These are phyloP conservation scores for Inga laurina DNA, from an alignment of 306 rosid genomes.

Conservation along the genomic window DNA sequence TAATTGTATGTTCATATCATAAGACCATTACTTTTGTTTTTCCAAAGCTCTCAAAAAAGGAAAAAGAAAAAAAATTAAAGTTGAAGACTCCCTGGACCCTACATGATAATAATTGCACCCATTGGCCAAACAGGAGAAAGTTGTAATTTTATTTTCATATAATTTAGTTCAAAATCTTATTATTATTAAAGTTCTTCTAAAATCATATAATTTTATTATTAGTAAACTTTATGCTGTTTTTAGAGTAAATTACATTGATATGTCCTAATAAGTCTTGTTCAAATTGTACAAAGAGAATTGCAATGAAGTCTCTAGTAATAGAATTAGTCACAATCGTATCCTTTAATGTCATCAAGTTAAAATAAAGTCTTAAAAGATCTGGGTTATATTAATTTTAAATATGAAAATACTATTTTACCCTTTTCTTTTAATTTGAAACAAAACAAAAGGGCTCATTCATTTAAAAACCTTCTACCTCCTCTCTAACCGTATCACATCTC, in stretches of 20 bases:
- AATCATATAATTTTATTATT: neutral
- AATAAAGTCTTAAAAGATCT: accelerated
- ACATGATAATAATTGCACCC: neutral
- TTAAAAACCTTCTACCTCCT: too few relatives aligned
- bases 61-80: neutral
- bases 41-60: neutral
- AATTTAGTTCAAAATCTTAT: neutral
- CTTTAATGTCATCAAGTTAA: too few relatives aligned
- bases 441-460: too few relatives aligned
- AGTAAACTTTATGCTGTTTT: neutral
- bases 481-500: too few relatives aligned
- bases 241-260: too few relatives aligned
- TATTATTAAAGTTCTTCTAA: neutral
- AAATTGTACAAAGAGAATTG: too few relatives aligned
- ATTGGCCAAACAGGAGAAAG: neutral
- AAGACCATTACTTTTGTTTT: constrained; percentile 21
- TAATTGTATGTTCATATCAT: constrained; percentile 21
- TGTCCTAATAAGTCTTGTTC: neutral
- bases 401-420: too few relatives aligned
- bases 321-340: too few relatives aligned
- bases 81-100: constrained; percentile 12
- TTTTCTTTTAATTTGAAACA: too few relatives aligned
- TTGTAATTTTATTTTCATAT: neutral
- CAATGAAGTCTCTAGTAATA: too few relatives aligned
- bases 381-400: too few relatives aligned